Conservation (phyloP, 768 basidiomycete species). For the Cytidiella melzeri region DNA sequence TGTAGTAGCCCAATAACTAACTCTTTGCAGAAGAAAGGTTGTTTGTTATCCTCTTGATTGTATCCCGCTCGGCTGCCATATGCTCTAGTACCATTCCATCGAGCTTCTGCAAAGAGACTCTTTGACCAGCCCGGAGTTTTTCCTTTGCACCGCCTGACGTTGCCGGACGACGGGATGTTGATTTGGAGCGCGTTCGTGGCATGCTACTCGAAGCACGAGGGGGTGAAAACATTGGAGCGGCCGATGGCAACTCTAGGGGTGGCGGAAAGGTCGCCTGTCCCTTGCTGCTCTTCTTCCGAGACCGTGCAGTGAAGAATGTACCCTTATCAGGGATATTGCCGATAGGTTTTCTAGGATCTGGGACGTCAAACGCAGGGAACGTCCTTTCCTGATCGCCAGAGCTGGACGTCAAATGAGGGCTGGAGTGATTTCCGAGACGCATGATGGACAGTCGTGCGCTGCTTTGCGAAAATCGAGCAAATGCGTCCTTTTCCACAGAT, state of each 20-base stretch:
- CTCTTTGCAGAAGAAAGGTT: slow-evolving; percentile 17
- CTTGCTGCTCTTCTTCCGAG: slow-evolving; percentile 32
- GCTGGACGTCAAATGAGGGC: slow-evolving; percentile 48
- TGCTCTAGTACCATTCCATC: slow-evolving; percentile 80
- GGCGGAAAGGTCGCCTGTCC: slow-evolving; percentile 1
- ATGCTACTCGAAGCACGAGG: neutral
- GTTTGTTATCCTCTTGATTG: slow-evolving; percentile 67
- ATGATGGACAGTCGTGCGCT: slow-evolving; percentile 41
- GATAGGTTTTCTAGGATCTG: slow-evolving; percentile 43
- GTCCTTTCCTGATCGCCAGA: slow-evolving; percentile 7
- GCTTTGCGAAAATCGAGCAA: slow-evolving; percentile 15
- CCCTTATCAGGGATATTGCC: slow-evolving; percentile 40
- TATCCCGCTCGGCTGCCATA: slow-evolving; percentile 79
- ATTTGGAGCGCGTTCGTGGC: neutral
- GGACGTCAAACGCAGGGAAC: slow-evolving; percentile 20
- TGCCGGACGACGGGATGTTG: slow-evolving; percentile 1
- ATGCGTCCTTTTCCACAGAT: neutral
- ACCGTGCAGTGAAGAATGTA: slow-evolving; percentile 41
- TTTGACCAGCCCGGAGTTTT: slow-evolving; percentile 33
- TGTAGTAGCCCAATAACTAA: neutral
- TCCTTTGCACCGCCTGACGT: slow-evolving; percentile 19
- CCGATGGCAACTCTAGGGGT: neutral
- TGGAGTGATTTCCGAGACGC: slow-evolving; percentile 64
- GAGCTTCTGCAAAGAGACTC: slow-evolving; percentile 58
- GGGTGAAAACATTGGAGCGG: neutral